Conservation (phyloP, 108 stramenopile species). For the Aurantiochytrium sp. region DNA sequence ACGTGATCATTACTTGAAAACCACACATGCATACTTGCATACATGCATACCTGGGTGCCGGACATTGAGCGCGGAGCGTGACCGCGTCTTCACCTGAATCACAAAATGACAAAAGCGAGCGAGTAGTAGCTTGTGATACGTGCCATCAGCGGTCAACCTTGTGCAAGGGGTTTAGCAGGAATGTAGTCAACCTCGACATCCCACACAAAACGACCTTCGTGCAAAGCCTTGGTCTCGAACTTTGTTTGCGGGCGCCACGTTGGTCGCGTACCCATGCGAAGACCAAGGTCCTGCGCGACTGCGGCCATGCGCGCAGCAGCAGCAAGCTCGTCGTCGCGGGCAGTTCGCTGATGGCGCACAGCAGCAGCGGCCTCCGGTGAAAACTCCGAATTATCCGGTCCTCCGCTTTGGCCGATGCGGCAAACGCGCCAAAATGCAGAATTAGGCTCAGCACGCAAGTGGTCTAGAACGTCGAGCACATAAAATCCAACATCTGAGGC, state of each 20-base stretch:
- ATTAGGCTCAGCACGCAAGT: background rate
- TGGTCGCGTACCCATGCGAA: background rate
- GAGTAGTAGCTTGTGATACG: too few relatives aligned
- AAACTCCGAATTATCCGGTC: background rate
- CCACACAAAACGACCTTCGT: constrained; percentile 7
- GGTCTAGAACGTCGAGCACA: background rate
- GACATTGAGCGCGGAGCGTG: too few relatives aligned
- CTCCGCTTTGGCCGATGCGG: background rate
- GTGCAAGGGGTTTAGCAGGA: too few relatives aligned
- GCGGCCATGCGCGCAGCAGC: background rate
- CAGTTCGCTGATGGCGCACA: background rate
- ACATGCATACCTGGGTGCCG: too few relatives aligned
- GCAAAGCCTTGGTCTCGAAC: background rate
- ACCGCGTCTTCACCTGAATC: too few relatives aligned
- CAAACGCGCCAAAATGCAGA: background rate
- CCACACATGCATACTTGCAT: too few relatives aligned
- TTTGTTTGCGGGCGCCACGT: background rate
- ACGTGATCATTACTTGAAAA: too few relatives aligned
- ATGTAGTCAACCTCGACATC: background rate
- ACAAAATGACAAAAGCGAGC: too few relatives aligned
- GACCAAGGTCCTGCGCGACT: background rate
- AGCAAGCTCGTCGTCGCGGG: background rate
- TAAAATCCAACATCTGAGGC: background rate
- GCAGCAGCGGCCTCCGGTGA: background rate
- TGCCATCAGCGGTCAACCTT: too few relatives aligned